Evolutionary conservation across 176 grass and related monocot genomes (phyloP), one percentile per base, ranked within the genome.

Genomic region (Luzula sylvatica): DNA sequence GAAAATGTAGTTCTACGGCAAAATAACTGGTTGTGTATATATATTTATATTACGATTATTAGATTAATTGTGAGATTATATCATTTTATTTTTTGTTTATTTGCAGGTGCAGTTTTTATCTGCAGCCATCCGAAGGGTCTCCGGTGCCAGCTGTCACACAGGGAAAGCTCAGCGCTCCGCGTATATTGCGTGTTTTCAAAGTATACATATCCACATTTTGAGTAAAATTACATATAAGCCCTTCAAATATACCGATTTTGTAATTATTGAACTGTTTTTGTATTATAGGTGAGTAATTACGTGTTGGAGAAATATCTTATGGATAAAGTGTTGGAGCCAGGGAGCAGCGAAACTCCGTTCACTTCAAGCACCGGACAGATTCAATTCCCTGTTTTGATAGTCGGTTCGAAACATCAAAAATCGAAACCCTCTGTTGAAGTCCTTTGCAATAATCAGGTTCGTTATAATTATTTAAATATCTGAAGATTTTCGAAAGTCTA

Each of bases 131-230:
- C 53, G 92, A 96, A 70, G 92, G 92, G 7, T 90, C 92, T 15
- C 78, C 65, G 68, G 70, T 87, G 38, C 85, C 77, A 14, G 79
- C 75, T 29, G 70, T 86, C 45, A 86, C 85, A 61, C 85, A 98
- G 70, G 92, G 85, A 14, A 98, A 98, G 72, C 75, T 90, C 38
- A 86, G 78, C 76, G 92, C 92, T 57, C 85, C 85, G 15, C 77
- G 85, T 38, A 98, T 98, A 74, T 61, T 98, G 68, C 72, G 92
- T 53, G 82, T 98, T 56, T 75, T 82, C 61, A 98, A 98, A 79
- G 92, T 95, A 86, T 85, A 67, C 57, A 35, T 9, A 35, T 35
- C 5, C 5, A 35, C 30, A 35, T 35, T 35, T 35, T 35, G 9
- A 35, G 5, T 35, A 35, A 35, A 35, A 35, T 35, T 35, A 35